Conservation (phyloP, 495 filamentous ascomycete species). For the Talaromyces adpressus region DNA sequence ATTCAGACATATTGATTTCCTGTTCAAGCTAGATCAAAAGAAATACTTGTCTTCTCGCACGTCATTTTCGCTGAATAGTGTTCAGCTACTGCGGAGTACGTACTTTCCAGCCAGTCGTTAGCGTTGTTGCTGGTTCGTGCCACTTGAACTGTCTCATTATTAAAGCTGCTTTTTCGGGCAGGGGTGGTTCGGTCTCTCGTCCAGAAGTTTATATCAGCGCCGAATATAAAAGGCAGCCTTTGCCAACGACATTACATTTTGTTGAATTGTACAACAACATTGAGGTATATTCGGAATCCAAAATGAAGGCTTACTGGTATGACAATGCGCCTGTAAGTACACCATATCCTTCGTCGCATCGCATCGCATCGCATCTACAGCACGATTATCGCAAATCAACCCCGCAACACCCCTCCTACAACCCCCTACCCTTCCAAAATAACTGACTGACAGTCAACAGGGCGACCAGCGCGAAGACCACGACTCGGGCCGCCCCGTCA, state of each 20-base stretch:
- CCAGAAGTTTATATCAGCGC: not conserved
- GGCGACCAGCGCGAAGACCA: slow-evolving; percentile 90
- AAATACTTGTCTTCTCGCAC: not conserved
- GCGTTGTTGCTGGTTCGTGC: not conserved
- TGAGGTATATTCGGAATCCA: slow-evolving; percentile 22
- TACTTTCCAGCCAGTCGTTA: not conserved
- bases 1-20: not conserved
- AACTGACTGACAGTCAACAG: no score
- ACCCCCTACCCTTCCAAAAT: no score
- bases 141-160: not conserved
- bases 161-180: no score
- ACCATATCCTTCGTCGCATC: not conserved
- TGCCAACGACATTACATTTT: no score
- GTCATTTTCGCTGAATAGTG: not conserved
- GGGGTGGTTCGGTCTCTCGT: no score
- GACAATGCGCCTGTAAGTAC: slow-evolving; percentile 67
- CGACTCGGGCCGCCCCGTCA: slow-evolving; percentile 59
- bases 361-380: slow-evolving; percentile 12
- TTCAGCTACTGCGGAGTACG: no score
- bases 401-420: not conserved
- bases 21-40: not conserved
- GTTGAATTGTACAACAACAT: not conserved
- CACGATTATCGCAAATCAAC: not conserved
- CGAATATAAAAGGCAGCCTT: not conserved
- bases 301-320: slow-evolving; percentile 79